These are phyloP conservation scores for Termitomyces sp. DNA, from an alignment of 768 basidiomycete species.

Conservation along the genomic window DNA sequence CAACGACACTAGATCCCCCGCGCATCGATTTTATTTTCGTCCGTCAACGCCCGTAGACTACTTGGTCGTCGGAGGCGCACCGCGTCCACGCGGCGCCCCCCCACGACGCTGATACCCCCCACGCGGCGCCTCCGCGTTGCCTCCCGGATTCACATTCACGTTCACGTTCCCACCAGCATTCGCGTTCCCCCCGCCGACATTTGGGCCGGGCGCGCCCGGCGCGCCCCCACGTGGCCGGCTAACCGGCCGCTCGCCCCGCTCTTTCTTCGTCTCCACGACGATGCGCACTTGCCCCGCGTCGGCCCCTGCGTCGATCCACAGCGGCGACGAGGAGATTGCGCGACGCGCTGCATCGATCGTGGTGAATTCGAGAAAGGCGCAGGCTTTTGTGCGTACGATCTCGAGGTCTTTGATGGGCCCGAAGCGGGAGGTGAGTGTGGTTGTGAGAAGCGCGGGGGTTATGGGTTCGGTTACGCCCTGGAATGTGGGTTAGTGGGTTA, in stretches of 20 bases:
- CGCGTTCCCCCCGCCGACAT: conserved; percentile 11
- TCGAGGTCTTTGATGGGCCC: conserved; percentile 85
- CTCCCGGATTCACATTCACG: too few relatives aligned
- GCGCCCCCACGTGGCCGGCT: conserved; percentile 57
- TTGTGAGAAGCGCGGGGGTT: conserved; percentile 41
- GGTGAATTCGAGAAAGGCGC: conserved; percentile 91
- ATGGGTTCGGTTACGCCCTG: conserved; percentile 67
- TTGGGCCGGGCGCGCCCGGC: too few relatives aligned
- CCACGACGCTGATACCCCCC: conserved; percentile 9
- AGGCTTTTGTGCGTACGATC: conserved; percentile 82
- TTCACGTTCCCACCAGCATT: too few relatives aligned
- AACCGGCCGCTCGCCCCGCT: conserved; percentile 76
- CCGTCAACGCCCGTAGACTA: too few relatives aligned
- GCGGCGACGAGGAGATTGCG: conserved; percentile 73
- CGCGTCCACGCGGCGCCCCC: conserved; percentile 27
- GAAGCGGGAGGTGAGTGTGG: conserved; percentile 54
- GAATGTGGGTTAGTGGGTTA: neutral
- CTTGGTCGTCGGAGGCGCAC: too few relatives aligned
- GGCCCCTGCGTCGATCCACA: conserved; percentile 66
- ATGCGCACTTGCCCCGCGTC: conserved; percentile 51
- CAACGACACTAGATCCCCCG: too few relatives aligned
- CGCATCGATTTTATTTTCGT: too few relatives aligned
- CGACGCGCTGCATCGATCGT: conserved; percentile 74
- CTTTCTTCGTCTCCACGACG: conserved; percentile 85
- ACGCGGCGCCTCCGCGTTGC: neutral